Base-by-base conservation (phyloP, 768 basidiomycete genomes). In the Boletus pseudo-olivaceus region DNA sequence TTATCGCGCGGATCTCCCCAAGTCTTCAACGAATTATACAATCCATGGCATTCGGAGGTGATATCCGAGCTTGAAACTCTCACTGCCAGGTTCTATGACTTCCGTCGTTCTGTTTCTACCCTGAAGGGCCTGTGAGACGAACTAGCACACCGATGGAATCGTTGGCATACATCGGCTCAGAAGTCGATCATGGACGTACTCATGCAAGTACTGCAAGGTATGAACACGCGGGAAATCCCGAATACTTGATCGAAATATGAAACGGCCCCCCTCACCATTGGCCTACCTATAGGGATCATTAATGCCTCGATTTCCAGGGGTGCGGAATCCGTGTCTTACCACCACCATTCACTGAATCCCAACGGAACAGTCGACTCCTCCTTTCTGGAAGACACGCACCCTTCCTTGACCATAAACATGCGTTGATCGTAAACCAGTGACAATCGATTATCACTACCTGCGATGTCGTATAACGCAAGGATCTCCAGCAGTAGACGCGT, bases 181-280 rank as follows among this genome's bases (percentile, higher is more conserved):
- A n/a, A 40, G 29, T 38, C 42, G n/a, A 43, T 48, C 38, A 15
- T 33, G 26, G 20, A 57, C 66, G 49, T 53, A 72, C 67, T 56
- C 65, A 58, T 43, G 70, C 67, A 34, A 72, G 62, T 37, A 66
- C 42, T 23, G 23, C 23, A 23, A 17, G 65, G 62, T 15, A 71
- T 53, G 45, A 67, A 60, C 33, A 51, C 51, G 48, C 70, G 70
- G 37, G 67, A 71, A 51, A 72, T 72, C 41, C 78, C 79, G 63
- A 78, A 76, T 51, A 74, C 73, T 57, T 69, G 75, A 62, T 81
- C 78, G 41, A 77, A 71, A 41, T 72, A 73, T 53, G 75, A 75
- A 51, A 57, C 52, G 41, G 44, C 51, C 59, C 67, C n/a, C 57
- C 70, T 73, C 62, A 59, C 72, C 51, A 55, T 70, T 49, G 64